Evolutionary conservation across 208 protist genomes (phyloP), one percentile per base, ranked within the genome.

Genomic region (Acanthamoeba rhysodes): DNA sequence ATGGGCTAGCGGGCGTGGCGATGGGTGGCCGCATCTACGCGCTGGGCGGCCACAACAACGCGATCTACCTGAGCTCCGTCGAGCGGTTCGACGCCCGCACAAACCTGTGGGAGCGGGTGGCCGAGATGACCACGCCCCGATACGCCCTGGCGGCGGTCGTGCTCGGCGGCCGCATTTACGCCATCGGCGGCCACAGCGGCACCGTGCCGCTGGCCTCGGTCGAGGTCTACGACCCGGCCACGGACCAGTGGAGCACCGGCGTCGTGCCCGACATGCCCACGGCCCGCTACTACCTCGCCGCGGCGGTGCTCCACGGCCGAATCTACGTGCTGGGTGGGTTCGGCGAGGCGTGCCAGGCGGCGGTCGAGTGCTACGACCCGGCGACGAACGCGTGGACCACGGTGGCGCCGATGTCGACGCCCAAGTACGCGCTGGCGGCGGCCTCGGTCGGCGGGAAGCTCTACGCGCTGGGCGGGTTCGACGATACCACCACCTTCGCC

Each of bases 201-300:
- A 53, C 32, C 5, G 74, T n/a, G 41, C 74, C 74, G 74, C 74
- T 82, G 74, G 74, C 74, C 16, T 82, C 74, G 41, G 74, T 82
- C 24, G 74, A 82, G 41, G 74, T 82, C 74, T 82, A 82, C 74
- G 74, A 82, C 24, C 37, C 74, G 74, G 8, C 37, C 20, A 24
- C 74, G 14, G 74, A 82, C 24, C 20, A 27, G 24, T 82, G 74
- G 74, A 18, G 32, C 20, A 9, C 74, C 27, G 45, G 41, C 74
- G 74, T 82, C 41, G 74, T 82, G 45, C 74, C 74, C 22, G 41
- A 45, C 74, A 82, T 82, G 74, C 74, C 74, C 74, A 82, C 74
- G 32, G 74, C 74, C 18, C 74, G 74, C 32, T 82, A 82, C 74
- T 82, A 82, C 24, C 74, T 82, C 41, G 29, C 74, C 74, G 74